Conservation (phyloP, 129 eudicot genomes). For the Rutidosis leptorrhynchoides region DNA sequence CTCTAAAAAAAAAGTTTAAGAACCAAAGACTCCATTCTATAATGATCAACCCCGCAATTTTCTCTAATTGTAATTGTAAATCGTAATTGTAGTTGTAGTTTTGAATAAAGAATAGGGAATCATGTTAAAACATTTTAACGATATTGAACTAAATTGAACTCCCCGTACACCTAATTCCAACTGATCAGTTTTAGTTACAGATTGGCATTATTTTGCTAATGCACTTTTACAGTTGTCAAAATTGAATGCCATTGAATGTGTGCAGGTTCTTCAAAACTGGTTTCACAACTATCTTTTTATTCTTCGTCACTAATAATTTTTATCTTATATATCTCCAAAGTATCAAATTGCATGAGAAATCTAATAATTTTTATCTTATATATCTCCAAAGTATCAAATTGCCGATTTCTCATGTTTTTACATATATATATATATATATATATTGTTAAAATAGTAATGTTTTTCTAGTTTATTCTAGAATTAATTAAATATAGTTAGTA, state of each 20-base stretch:
- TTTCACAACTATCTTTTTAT: neutral
- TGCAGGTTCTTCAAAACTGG: conserved; percentile 7
- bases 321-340: neutral
- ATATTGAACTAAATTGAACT: neutral
- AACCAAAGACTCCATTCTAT: too few relatives aligned
- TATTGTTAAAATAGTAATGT: too few relatives aligned
- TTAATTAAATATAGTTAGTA: too few relatives aligned
- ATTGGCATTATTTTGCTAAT: conserved; percentile 16
- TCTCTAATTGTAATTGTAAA: too few relatives aligned
- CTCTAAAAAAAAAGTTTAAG: too few relatives aligned
- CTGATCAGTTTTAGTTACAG: neutral
- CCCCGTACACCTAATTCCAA: conserved; percentile 1
- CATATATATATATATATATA: too few relatives aligned
- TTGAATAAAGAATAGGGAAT: too few relatives aligned
- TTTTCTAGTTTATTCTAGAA: too few relatives aligned
- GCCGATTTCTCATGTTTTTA: neutral
- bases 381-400: neutral
- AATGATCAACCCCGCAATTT: too few relatives aligned
- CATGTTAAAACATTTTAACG: too few relatives aligned
- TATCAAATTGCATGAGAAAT: neutral
- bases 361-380: too few relatives aligned
- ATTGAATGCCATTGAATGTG: conserved; percentile 26
- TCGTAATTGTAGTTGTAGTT: too few relatives aligned
- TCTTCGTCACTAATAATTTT: neutral
- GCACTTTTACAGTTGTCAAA: conserved; percentile 21